Conservation (phyloP, 2,329 filamentous ascomycete species). For the Xylaria arbuscula region DNA sequence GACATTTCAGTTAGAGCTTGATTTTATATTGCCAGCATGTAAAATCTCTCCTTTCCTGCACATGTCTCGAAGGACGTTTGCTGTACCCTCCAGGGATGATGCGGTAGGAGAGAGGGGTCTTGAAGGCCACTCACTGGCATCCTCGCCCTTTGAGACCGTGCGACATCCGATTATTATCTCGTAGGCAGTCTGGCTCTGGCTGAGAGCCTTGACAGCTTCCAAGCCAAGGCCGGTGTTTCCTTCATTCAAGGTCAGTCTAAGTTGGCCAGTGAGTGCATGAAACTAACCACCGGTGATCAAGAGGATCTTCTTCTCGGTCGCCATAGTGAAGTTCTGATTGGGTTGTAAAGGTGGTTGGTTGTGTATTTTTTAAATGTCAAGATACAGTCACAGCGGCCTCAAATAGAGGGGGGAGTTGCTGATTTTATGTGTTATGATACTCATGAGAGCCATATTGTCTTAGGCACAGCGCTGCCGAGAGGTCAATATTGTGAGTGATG, state of each 20-base stretch:
- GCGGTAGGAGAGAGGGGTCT: neutral
- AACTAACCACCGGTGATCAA: conserved; percentile 42
- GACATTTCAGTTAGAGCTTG: conserved; percentile 2
- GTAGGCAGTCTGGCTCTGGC: conserved; percentile 51
- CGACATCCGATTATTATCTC: conserved; percentile 62
- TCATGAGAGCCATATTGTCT: neutral
- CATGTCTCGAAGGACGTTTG: too few relatives aligned
- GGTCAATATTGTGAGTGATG: neutral
- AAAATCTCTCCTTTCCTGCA: neutral
- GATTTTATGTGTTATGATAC: neutral
- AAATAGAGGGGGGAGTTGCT: neutral
- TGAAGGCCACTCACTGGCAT: conserved; percentile 49
- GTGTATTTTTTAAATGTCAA: neutral
- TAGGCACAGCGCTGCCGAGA: neutral
- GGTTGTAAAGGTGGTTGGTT: neutral
- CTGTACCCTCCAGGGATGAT: neutral
- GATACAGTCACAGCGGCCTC: neutral
- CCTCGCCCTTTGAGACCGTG: conserved; percentile 57
- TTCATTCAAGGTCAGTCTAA: conserved; percentile 21
- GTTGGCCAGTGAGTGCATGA: neutral
- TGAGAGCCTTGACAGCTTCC: conserved; percentile 43
- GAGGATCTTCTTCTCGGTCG: conserved; percentile 40
- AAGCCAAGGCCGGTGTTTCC: conserved; percentile 42
- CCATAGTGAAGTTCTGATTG: conserved; percentile 29
- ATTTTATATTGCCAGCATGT: neutral